These are phyloP conservation scores for Heterobasidion parviporum DNA, from an alignment of 1,284 basidiomycete genomes.

Conservation along the genomic window DNA sequence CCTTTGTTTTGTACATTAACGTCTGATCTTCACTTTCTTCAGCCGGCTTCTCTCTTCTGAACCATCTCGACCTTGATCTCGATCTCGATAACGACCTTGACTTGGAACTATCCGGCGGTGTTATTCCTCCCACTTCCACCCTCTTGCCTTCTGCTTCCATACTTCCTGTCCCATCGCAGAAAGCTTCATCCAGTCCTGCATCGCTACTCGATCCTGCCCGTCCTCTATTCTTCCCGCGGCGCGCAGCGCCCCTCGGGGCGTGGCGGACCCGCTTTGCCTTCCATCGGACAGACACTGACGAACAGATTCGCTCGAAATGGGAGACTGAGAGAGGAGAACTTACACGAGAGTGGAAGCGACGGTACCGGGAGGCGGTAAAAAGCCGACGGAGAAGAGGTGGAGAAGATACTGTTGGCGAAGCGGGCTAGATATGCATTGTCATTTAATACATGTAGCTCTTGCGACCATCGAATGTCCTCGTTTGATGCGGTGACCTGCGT, in stretches of 20 bases:
- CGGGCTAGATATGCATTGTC: background rate
- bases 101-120: conserved; percentile 21
- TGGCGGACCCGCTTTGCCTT: conserved; percentile 30
- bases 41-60: conserved; percentile 59
- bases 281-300: conserved; percentile 43
- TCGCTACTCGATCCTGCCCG: conserved; percentile 36
- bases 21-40: background rate
- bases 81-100: conserved; percentile 53
- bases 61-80: conserved; percentile 53
- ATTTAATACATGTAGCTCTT: too few relatives aligned
- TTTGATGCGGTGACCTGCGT: too few relatives aligned
- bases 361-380: conserved; percentile 67
- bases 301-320: conserved; percentile 65
- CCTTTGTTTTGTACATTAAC: background rate
- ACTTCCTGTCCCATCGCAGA: background rate
- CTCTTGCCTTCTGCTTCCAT: conserved; percentile 4
- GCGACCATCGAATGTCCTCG: too few relatives aligned
- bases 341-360: conserved; percentile 75
- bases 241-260: conserved; percentile 8
- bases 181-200: background rate
- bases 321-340: conserved; percentile 60
- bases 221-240: conserved; percentile 56
- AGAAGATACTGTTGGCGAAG: conserved; percentile 2
- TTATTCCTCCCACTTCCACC: background rate
- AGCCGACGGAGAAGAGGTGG: conserved; percentile 46